Base-by-base conservation (phyloP, 2,329 filamentous ascomycete species). In the Aureobasidium sp. region DNA sequence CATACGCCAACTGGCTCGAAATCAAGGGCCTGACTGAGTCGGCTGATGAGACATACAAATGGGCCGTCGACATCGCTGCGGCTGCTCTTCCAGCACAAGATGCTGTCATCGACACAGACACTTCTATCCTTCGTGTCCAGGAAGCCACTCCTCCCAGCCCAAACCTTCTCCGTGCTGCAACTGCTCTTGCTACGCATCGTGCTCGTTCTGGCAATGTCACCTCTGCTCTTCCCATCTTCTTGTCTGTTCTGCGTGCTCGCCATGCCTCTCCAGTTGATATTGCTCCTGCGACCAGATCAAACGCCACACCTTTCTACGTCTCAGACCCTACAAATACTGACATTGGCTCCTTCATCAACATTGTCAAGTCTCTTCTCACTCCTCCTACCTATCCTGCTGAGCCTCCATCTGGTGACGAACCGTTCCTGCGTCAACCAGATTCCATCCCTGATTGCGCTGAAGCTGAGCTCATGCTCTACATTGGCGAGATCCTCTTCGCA, bases 401-500 rank as follows among this genome's bases (percentile, higher is more conserved):
- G 0, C 88, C 87, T 0, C 78, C 84, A 0, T 86, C 89, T 53
- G 92, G 92, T 60, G 84, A 88, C 51, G 76, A 83, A 3, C 81
- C 87, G 0, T 85, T 92, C 0, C 75, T 81, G 62, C 87, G 90
- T 51, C 84, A 83, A 61, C 71, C 84, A 11, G 78, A 81, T 31
- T 62, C 64, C 2, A 85, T 89, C 7, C 68, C 70, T 66, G 82
- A 83, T 41, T 97, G 92, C 74, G 88, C 94, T 67, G 92, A 97
- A 74, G 91, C 91, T 2, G 90, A 85, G 0, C 76, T 97, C 15
- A 91, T 91, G 80, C 82, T 91, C 27, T 94, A 96, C 74, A 93
- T 97, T 65, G 93, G 93, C 63, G 93, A 97, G 76, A 96, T 97
- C 57, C 82, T 97, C 36, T 97, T 89, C 73, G 84, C 90, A 0